Evolutionary conservation across 116 monocot genomes (phyloP), one percentile per base, ranked within the genome.

Genomic region (Dioscorea cayenensis): DNA sequence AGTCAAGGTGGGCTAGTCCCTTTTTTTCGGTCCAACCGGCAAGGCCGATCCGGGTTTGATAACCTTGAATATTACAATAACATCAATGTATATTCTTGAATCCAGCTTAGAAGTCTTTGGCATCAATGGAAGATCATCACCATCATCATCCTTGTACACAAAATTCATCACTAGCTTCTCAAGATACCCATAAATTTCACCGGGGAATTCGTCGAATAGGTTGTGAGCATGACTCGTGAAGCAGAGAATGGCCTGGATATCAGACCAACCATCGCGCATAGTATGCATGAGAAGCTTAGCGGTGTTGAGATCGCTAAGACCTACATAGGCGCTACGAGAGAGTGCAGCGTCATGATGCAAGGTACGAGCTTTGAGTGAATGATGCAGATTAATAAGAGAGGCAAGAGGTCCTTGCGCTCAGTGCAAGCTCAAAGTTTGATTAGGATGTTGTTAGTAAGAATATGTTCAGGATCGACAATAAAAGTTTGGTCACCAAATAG

Each of bases 11-110:
- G n/a, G n/a, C n/a, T n/a, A n/a, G n/a, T n/a, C n/a, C n/a, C n/a
- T n/a, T n/a, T n/a, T n/a, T n/a, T n/a, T n/a, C n/a, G n/a, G n/a
- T n/a, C n/a, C n/a, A n/a, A n/a, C n/a, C n/a, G n/a, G n/a, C n/a
- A n/a, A n/a, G n/a, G n/a, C n/a, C n/a, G n/a, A n/a, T n/a, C n/a
- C n/a, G n/a, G n/a, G n/a, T n/a, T n/a, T n/a, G n/a, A n/a, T n/a
- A n/a, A n/a, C n/a, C n/a, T n/a, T n/a, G 1, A 25, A 25, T 25
- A 25, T 25, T 25, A 25, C 25, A 25, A 25, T 25, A 25, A 25
- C 97, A 97, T 93, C 66, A 97, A 64, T 4, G 90, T 97, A 90
- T 1, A 84, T 82, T 28, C 90, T 63, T 12, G 84, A 66, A 62
- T 90, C 84, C 0, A 86, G 87, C n/a, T 14, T 36, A 63, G 84